A percentile compares a stretch with the other conserved stretches of the same genome.
Evolutionary conservation across 2,329 filamentous ascomycete genomes (phyloP).

Genomic region (Magnaporthiopsis incrustans): DNA sequence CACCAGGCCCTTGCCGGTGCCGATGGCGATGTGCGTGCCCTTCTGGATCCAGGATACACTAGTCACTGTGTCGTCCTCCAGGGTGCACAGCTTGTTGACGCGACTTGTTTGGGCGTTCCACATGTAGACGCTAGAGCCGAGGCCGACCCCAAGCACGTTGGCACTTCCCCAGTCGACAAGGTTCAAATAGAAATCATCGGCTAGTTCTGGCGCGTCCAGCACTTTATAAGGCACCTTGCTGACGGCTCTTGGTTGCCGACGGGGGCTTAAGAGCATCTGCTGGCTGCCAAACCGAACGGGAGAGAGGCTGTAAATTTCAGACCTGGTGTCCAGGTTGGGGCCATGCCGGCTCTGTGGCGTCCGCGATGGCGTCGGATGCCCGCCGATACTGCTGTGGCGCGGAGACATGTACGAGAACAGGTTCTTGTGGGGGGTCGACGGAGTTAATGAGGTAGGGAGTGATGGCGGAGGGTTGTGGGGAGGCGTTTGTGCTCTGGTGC

Average conservation of each 20-base stretch:
- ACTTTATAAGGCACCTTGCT: slow-evolving; percentile 98
- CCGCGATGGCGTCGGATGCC: slow-evolving; percentile 81
- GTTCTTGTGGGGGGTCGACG: slow-evolving; percentile 95
- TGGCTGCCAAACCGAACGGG: slow-evolving; percentile 91
- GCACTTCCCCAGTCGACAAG: slow-evolving; percentile 96
- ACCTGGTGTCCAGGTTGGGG: slow-evolving; percentile 78
- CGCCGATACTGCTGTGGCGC: slow-evolving; percentile 57
- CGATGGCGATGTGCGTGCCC: slow-evolving; percentile 91
- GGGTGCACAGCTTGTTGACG: slow-evolving; percentile 88
- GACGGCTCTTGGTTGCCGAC: slow-evolving; percentile 80
- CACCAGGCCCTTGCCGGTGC: slow-evolving; percentile 87
- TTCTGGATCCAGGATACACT: slow-evolving; percentile 98
- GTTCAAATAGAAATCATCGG: slow-evolving; percentile 97
- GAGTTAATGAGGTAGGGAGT: slow-evolving; percentile 70
- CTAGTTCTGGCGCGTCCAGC: slow-evolving; percentile 87
- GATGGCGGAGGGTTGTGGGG: slow-evolving; percentile 57
- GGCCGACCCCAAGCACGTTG: slow-evolving; percentile 85
- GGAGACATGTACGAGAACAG: slow-evolving; percentile 88
- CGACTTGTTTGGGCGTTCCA: slow-evolving; percentile 91
- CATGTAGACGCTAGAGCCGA: slow-evolving; percentile 93
- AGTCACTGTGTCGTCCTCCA: slow-evolving; percentile 83
- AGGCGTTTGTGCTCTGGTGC: slow-evolving; percentile 71
- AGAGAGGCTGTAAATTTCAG: slow-evolving; percentile 92
- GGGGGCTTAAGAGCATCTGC: slow-evolving; percentile 82
- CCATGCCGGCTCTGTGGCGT: slow-evolving; percentile 84